Evolutionary conservation across 192 early-diverging fungal species (phyloP).

Genomic region (Spizellomyces sp.): DNA sequence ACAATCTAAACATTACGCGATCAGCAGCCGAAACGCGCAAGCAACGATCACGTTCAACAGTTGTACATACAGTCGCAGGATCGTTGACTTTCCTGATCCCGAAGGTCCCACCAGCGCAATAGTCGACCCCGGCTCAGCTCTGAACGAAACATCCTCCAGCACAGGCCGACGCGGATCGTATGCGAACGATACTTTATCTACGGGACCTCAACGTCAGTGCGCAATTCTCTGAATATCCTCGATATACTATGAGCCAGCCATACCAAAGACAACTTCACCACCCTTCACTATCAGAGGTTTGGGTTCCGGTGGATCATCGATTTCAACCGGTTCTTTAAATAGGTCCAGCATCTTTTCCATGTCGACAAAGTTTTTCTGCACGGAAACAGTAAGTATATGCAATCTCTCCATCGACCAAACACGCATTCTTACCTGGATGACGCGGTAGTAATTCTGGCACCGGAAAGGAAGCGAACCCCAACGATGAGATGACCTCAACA

Average conservation of each 20-base stretch:
- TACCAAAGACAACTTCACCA: constrained; percentile 68
- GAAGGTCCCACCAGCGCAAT: constrained; percentile 80
- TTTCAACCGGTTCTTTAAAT: constrained; percentile 64
- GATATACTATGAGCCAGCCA: neutral
- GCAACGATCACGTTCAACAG: neutral
- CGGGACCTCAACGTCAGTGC: constrained; percentile 1
- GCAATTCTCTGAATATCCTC: constrained; percentile 7
- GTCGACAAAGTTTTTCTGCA: constrained; percentile 61
- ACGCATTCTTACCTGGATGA: constrained; percentile 69
- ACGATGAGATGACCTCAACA: neutral
- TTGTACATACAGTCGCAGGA: constrained; percentile 3
- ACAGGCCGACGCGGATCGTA: constrained; percentile 74
- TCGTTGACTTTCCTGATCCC: constrained; percentile 59
- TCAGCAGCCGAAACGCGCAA: constrained; percentile 21
- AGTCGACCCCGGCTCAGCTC: constrained; percentile 68
- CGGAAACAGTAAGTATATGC: neutral
- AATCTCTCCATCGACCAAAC: neutral
- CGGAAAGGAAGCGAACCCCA: constrained; percentile 54
- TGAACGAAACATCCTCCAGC: constrained; percentile 71
- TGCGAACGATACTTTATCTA: constrained; percentile 73
- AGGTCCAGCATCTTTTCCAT: constrained; percentile 97
- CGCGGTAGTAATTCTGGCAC: constrained; percentile 92
- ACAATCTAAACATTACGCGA: constrained; percentile 58
- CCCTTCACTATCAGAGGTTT: constrained; percentile 58
- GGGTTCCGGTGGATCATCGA: constrained; percentile 69